phyloP scores from a whole-genome alignment of 1,139 yeast genomes.

The Debaryomyces sp. region DNA sequence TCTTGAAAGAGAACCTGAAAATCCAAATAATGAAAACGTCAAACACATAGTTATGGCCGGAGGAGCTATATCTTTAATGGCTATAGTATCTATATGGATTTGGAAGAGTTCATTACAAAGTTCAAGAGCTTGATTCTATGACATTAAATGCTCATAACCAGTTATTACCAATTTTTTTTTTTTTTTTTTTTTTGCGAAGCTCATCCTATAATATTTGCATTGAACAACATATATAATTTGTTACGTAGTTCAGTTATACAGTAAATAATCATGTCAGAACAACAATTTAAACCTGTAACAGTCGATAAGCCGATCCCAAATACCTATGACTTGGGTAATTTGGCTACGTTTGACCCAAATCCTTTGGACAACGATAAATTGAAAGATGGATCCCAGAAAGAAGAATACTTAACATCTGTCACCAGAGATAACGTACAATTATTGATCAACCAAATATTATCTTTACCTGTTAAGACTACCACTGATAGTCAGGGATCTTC shows the following conservation, averaged over 20 bases:
- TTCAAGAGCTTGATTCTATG: conserved; percentile 12
- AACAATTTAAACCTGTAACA: conserved; percentile 64
- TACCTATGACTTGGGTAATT: conserved; percentile 80
- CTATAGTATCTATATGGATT: conserved; percentile 61
- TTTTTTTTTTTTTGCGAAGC: conserved; percentile 7
- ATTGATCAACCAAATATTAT: conserved; percentile 83
- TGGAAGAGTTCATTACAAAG: conserved; percentile 50
- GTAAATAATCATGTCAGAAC: conserved; percentile 22
- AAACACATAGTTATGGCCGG: conserved; percentile 59
- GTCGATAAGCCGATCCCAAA: conserved; percentile 91
- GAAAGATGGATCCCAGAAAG: conserved; percentile 55
- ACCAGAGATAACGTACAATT: conserved; percentile 94
- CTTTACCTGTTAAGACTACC: conserved; percentile 84
- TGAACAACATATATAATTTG: background rate
- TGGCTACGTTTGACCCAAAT: conserved; percentile 83
- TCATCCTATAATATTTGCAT: conserved; percentile 6
- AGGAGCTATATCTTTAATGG: conserved; percentile 66
- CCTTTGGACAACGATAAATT: conserved; percentile 69
- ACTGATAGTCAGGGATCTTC: conserved; percentile 69
- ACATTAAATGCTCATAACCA: background rate
- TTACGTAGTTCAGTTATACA: background rate
- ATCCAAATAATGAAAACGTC: conserved; percentile 47
- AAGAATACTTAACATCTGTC: conserved; percentile 62
- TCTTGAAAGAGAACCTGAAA: conserved; percentile 67
- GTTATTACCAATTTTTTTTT: background rate